phyloP scores from a whole-genome alignment of 2,329 filamentous ascomycete genomes.

The Zymoseptoria pseudotritici region DNA sequence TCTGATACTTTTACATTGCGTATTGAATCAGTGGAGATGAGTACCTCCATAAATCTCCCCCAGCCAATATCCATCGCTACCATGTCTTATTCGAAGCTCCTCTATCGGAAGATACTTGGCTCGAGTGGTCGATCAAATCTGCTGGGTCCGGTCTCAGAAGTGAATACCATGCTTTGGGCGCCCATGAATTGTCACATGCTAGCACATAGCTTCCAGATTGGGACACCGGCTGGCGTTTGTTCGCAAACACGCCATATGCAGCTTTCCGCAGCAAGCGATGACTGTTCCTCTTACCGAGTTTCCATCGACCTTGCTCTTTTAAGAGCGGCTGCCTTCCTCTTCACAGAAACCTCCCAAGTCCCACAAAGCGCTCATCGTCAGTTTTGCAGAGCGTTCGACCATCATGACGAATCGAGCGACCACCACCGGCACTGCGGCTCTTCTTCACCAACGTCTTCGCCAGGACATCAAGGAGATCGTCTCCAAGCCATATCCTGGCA shows the following conservation, averaged over 20 bases:
- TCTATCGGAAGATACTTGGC: background rate
- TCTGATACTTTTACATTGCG: background rate
- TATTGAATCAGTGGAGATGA: background rate
- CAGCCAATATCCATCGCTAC: background rate
- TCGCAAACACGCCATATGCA: background rate
- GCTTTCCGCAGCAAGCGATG: background rate
- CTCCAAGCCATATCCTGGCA: slow-evolving; percentile 18
- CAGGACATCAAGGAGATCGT: slow-evolving; percentile 17
- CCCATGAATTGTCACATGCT: background rate
- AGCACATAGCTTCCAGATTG: background rate
- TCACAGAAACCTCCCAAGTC: background rate
- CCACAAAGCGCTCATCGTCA: background rate
- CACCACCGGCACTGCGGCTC: background rate
- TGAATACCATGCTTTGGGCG: background rate
- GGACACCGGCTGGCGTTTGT: background rate
- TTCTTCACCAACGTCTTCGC: slow-evolving; percentile 11
- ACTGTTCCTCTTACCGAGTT: background rate
- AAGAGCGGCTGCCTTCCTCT: background rate
- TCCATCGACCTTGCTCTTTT: background rate
- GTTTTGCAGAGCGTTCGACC: background rate
- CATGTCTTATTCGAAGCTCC: background rate
- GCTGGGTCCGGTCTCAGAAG: background rate
- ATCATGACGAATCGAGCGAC: background rate
- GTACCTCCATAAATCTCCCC: background rate
- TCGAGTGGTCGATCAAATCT: background rate